phyloP scores from a whole-genome alignment of 768 basidiomycete genomes.

The Trametes elegans region DNA sequence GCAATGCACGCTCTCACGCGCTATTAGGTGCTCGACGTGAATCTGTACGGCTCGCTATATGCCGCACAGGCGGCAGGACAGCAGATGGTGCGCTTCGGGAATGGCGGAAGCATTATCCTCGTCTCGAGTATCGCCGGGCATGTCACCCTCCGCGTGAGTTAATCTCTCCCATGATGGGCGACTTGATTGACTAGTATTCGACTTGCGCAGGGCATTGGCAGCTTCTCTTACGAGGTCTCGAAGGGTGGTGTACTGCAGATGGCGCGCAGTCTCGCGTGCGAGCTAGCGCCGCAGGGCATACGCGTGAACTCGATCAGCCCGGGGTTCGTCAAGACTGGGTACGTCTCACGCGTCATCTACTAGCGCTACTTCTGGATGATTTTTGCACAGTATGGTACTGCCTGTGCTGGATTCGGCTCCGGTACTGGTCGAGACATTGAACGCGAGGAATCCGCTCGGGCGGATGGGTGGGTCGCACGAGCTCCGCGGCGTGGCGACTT shows the following conservation, averaged over 20 bases:
- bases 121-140: conserved; percentile 42
- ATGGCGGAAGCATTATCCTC: conserved; percentile 38
- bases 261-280: conserved; percentile 78
- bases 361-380: not conserved
- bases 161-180: not conserved
- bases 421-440: conserved; percentile 61
- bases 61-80: conserved; percentile 35
- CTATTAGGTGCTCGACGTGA: conserved; percentile 57
- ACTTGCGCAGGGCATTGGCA: not conserved
- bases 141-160: not conserved
- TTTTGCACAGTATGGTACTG: too few relatives aligned
- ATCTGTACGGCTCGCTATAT: conserved; percentile 42
- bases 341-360: not conserved
- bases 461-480: conserved; percentile 70
- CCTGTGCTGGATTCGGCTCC: too few relatives aligned
- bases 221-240: conserved; percentile 65
- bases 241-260: conserved; percentile 78
- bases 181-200: not conserved
- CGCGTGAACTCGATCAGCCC: conserved; percentile 76
- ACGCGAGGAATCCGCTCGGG: conserved; percentile 61
- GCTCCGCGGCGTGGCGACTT: conserved; percentile 63
- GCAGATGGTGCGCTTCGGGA: conserved; percentile 34
- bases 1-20: not conserved
- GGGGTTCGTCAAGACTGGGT: conserved; percentile 71
- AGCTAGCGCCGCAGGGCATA: conserved; percentile 60